Evolutionary conservation across 202 grass and related monocot genomes (phyloP).

Genomic region (Dendrocalamus latiflorus): DNA sequence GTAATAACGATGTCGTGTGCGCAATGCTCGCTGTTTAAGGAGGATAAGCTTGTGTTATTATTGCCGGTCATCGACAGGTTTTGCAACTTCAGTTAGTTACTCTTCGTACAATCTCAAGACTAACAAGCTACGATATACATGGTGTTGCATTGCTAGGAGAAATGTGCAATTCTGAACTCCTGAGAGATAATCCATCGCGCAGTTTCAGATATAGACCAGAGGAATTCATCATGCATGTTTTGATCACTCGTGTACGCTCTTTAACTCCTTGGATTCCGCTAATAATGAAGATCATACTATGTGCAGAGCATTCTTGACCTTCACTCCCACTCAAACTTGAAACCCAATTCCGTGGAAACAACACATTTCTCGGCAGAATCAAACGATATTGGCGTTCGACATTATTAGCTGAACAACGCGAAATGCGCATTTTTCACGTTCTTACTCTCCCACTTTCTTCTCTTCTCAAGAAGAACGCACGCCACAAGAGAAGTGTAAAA

Average conservation of each 20-base stretch:
- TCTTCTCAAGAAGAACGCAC: neutral
- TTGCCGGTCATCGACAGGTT: neutral
- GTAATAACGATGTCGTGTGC: neutral
- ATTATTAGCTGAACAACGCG: conserved; percentile 2
- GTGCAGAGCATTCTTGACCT: neutral
- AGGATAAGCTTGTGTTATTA: too few species aligned
- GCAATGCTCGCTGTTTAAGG: neutral
- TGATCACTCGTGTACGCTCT: neutral
- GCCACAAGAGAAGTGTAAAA: conserved; percentile 14
- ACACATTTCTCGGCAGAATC: neutral
- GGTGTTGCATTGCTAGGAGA: neutral
- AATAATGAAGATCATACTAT: neutral
- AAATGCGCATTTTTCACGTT: neutral
- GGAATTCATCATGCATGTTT: neutral
- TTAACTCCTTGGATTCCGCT: neutral
- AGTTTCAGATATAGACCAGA: neutral
- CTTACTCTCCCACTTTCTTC: neutral
- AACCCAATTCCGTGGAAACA: neutral
- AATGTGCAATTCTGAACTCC: neutral
- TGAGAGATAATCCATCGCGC: neutral
- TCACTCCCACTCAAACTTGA: neutral
- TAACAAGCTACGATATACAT: neutral
- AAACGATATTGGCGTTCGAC: neutral
- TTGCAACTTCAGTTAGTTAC: neutral
- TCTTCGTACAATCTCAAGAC: neutral